Conservation (phyloP, 805 yeast species). For the Saccharomycopsis malanga region DNA sequence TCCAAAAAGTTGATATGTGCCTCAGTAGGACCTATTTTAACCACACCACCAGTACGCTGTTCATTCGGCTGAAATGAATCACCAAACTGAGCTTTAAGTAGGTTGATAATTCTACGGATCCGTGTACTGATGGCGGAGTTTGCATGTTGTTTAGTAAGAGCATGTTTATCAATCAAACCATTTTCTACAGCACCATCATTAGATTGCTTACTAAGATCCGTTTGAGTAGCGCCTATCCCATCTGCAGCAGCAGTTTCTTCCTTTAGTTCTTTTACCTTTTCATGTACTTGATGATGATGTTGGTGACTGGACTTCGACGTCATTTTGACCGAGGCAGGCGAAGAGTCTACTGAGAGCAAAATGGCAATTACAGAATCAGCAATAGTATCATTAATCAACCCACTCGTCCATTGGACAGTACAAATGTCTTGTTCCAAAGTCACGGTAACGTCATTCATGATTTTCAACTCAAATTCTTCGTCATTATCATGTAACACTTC, state of each 20-base stretch:
- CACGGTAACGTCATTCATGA: conserved; percentile 60
- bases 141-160: conserved; percentile 24
- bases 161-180: neutral
- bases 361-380: conserved; percentile 94
- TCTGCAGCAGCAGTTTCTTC: conserved; percentile 8
- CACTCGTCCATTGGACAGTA: conserved; percentile 85
- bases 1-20: conserved; percentile 63
- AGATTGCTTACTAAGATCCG: neutral
- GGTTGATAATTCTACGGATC: conserved; percentile 47
- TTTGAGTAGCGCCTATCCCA: neutral
- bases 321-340: conserved; percentile 90
- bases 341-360: conserved; percentile 81
- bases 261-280: conserved; percentile 17
- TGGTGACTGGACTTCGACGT: conserved; percentile 46
- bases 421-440: conserved; percentile 43
- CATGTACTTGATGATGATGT: conserved; percentile 24
- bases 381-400: conserved; percentile 80
- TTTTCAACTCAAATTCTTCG: conserved; percentile 42
- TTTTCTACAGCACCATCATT: conserved; percentile 14
- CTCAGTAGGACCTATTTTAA: conserved; percentile 66
- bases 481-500: conserved; percentile 54
- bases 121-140: conserved; percentile 34
- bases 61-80: conserved; percentile 47
- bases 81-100: conserved; percentile 85
- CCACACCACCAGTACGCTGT: conserved; percentile 42